Conservation (phyloP, 441 rosid species). For the Erodium moschatum region DNA sequence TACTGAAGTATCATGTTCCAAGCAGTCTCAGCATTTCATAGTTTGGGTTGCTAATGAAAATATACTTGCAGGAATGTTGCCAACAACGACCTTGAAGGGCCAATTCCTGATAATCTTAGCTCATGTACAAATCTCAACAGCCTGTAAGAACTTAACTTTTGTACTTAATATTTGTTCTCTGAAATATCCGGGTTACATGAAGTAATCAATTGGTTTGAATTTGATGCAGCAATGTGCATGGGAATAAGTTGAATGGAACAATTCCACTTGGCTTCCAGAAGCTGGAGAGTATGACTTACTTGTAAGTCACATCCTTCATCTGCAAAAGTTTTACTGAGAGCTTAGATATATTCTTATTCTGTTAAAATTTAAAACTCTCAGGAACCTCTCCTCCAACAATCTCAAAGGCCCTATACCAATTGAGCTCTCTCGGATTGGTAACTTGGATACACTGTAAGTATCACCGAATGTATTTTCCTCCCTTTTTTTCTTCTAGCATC, state of each 20-base stretch:
- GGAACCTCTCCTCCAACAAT: constrained; percentile 69
- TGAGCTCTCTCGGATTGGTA: constrained; percentile 72
- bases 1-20: not conserved
- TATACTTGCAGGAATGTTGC: constrained; percentile 67
- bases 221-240: constrained; percentile 60
- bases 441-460: constrained; percentile 76
- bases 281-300: constrained; percentile 72
- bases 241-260: constrained; percentile 61
- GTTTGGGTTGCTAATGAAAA: not conserved
- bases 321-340: not conserved
- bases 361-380: constrained; percentile 15
- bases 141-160: constrained; percentile 39
- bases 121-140: constrained; percentile 76
- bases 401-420: constrained; percentile 66
- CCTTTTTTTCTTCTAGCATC: not conserved
- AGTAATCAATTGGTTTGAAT: not conserved
- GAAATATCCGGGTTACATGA: not conserved
- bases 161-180: not conserved
- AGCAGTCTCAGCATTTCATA: not conserved
- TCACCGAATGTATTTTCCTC: constrained; percentile 1
- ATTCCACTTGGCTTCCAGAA: constrained; percentile 58
- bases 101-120: constrained; percentile 68
- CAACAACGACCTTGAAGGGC: constrained; percentile 67
- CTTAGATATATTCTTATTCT: no score
- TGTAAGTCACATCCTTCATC: constrained; percentile 41